A percentile compares a stretch with the other conserved stretches of the same genome.
Evolutionary conservation across 768 basidiomycete species (phyloP).

Genomic region (Naematelia aurantialba): DNA sequence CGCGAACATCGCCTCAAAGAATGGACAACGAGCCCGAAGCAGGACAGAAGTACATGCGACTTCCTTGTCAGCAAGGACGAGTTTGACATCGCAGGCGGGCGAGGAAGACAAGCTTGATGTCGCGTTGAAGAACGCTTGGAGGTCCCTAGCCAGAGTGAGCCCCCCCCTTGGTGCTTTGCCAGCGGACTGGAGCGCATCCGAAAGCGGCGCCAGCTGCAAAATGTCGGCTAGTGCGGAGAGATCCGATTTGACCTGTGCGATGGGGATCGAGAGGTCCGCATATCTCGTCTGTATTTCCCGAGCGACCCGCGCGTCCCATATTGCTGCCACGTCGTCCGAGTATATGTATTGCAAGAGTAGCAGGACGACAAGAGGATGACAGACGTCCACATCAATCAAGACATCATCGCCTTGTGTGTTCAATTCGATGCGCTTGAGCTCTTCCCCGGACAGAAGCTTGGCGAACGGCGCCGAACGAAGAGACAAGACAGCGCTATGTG

Average conservation of each 20-base stretch:
- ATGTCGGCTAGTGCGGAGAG: slow-evolving; percentile 60
- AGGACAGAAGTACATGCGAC: slow-evolving; percentile 67
- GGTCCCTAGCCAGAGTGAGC: slow-evolving; percentile 55
- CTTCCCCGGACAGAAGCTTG: slow-evolving; percentile 12
- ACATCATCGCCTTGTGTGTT: slow-evolving; percentile 4
- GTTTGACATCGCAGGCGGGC: slow-evolving; percentile 60
- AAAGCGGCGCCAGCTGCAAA: slow-evolving; percentile 61
- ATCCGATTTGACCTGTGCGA: slow-evolving; percentile 61
- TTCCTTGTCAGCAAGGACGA: slow-evolving; percentile 63
- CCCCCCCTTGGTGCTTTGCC: slow-evolving; percentile 59
- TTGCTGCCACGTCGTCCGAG: slow-evolving; percentile 71
- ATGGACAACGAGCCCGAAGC: slow-evolving; percentile 74
- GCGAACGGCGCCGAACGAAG: slow-evolving; percentile 23
- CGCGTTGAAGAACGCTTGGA: slow-evolving; percentile 56
- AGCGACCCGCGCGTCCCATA: slow-evolving; percentile 76
- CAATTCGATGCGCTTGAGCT: slow-evolving; percentile 9
- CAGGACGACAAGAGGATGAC: slow-evolving; percentile 65
- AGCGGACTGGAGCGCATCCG: slow-evolving; percentile 59
- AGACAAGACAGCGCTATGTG: slow-evolving; percentile 31
- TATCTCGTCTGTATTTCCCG: slow-evolving; percentile 54
- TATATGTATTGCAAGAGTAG: slow-evolving; percentile 83
- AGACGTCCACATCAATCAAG: slow-evolving; percentile 55
- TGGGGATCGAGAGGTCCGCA: slow-evolving; percentile 28
- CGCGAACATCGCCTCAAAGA: slow-evolving; percentile 80
- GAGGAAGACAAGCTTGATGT: slow-evolving; percentile 19